Conservation (phyloP, 805 yeast species). For the Ogataea parapolymorpha region DNA sequence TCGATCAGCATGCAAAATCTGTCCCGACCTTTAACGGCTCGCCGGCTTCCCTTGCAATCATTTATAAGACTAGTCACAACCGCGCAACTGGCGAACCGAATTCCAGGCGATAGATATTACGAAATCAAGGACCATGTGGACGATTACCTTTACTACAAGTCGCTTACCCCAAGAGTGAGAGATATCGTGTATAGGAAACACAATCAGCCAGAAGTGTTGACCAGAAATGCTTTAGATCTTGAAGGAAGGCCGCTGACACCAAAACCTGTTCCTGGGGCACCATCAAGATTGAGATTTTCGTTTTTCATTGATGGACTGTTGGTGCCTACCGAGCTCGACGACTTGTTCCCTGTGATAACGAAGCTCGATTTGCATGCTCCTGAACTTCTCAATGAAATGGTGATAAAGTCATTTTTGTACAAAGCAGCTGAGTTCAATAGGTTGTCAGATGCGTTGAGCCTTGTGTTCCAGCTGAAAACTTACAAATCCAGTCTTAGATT, state of each 20-base stretch:
- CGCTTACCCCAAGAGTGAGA: constrained; percentile 22
- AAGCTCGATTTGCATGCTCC: constrained; percentile 17
- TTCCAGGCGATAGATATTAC: constrained; percentile 7
- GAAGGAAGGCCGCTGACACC: constrained; percentile 30
- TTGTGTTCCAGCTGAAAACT: constrained; percentile 20
- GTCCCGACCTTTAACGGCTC: constrained; percentile 4
- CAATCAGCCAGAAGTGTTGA: constrained; percentile 19
- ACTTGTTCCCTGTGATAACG: constrained; percentile 14
- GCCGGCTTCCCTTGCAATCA: not conserved
- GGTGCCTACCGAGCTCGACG: constrained; percentile 24
- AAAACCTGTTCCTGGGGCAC: constrained; percentile 22
- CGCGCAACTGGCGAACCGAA: not conserved
- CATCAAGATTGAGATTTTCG: constrained; percentile 25
- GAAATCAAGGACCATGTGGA: constrained; percentile 29
- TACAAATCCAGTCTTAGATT: constrained; percentile 14
- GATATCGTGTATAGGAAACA: constrained; percentile 26
- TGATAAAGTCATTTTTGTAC: constrained; percentile 26
- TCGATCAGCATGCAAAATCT: constrained; percentile 8
- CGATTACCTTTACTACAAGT: constrained; percentile 26
- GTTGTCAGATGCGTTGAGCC: constrained; percentile 16
- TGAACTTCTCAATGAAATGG: constrained; percentile 21
- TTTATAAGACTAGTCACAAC: constrained; percentile 1
- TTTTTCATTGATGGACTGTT: constrained; percentile 25
- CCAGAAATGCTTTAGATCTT: constrained; percentile 24
- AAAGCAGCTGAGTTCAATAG: constrained; percentile 26